Base-by-base conservation (phyloP, 148 eudicot genomes). In the Silene latifolia region DNA sequence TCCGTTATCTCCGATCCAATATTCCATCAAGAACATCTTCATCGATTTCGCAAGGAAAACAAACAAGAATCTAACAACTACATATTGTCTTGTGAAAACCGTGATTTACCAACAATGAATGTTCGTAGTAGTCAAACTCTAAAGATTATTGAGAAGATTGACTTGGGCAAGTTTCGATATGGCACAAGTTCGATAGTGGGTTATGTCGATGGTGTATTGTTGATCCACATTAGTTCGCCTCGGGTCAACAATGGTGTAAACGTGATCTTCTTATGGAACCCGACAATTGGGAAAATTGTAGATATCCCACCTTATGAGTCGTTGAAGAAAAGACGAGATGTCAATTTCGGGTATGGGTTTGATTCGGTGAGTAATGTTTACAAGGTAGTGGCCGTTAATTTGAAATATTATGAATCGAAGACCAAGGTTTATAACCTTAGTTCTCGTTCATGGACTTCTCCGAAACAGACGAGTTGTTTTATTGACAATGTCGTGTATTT, bases 261-360 rank as follows among this genome's bases (percentile, higher is more conserved):
- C 5, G 42, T 29, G 39, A 63, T 29, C 14, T 25, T 25, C 18
- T 25, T 63, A 15, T 63, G 67, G 67, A 63, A 63, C 14, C 67
- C 67, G n/a, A 29, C 42, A 5, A 63, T 63, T 63, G n/a, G 39
- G 39, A 63, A 63, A 63, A 63, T 25, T 25, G 42, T 63, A 12
- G 13, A 63, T 0, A 29, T 63, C 27, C 67, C 67, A n/a, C 42
- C 67, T 63, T 29, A 14, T 27, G 27, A 29, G 18, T 63, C 42
- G 35, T 25, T 63, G 13, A 25, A 63, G 8, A 63, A 63, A 0
- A 63, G 67, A 24, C 14, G 67, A 12, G 18, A 12, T 15, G 67
- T 63, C 4, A 63, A 63, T 25, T 63, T 63, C 39, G 67, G 67
- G 67, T 63, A 27, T 25, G 67, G 67, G 67, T 63, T 25, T 63